A percentile compares a stretch with the other conserved stretches of the same genome.
These are phyloP conservation scores for Colletotrichum simmondsii DNA, from an alignment of 2,329 filamentous ascomycete genomes.

Conservation along the genomic window DNA sequence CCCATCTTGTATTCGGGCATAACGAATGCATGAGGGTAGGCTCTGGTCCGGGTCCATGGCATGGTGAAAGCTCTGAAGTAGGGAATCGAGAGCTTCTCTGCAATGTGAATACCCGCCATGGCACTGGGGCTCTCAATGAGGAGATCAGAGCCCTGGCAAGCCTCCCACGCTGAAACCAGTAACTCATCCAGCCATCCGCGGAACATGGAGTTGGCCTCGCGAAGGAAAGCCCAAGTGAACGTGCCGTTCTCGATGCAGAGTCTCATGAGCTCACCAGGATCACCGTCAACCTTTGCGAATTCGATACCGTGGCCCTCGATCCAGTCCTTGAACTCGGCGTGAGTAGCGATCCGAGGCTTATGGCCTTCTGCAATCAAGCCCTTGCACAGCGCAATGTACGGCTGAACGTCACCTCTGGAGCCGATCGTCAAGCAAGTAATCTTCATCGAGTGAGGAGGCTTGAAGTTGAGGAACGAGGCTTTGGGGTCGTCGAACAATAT, in stretches of 20 bases:
- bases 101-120: constrained; percentile 98
- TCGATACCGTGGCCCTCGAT: constrained; percentile 93
- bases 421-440: constrained; percentile 97
- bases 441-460: constrained; percentile 80
- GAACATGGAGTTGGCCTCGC: constrained; percentile 87
- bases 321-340: constrained; percentile 90
- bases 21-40: constrained; percentile 96
- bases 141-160: constrained; percentile 88
- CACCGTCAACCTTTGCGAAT: constrained; percentile 87
- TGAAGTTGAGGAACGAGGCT: constrained; percentile 91
- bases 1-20: constrained; percentile 95
- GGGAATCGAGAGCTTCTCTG: constrained; percentile 89
- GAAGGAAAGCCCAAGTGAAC: constrained; percentile 92
- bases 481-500: constrained; percentile 91
- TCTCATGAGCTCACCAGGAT: constrained; percentile 93
- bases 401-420: constrained; percentile 94
- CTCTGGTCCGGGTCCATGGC: constrained; percentile 96
- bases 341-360: constrained; percentile 87
- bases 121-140: constrained; percentile 95
- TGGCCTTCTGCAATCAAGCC: constrained; percentile 90
- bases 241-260: constrained; percentile 98
- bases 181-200: constrained; percentile 95
- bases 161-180: constrained; percentile 81
- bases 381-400: constrained; percentile 96
- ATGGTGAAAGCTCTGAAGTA: constrained; percentile 99